Conservation (phyloP, 768 basidiomycete genomes). For the Leccinum sublutescens region DNA sequence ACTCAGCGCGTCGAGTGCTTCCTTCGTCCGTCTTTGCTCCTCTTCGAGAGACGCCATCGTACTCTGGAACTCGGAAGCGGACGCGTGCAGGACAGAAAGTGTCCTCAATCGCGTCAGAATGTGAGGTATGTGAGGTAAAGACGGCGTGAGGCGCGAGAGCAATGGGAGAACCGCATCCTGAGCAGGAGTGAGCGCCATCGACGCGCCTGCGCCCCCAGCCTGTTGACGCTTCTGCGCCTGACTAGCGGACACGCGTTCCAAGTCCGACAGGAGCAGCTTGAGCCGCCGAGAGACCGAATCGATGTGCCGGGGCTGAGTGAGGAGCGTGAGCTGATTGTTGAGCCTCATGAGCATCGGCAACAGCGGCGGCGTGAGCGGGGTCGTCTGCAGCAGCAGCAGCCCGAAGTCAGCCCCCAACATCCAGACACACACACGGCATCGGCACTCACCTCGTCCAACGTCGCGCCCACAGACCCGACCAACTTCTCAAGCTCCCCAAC, state of each 20-base stretch:
- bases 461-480: constrained; percentile 77
- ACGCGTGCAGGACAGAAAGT: constrained; percentile 75
- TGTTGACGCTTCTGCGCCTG: constrained; percentile 27
- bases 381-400: constrained; percentile 43
- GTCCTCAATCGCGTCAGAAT: constrained; percentile 87
- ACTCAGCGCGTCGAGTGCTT: constrained; percentile 64
- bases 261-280: constrained; percentile 88
- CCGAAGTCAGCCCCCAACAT: constrained; percentile 1
- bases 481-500: constrained; percentile 80
- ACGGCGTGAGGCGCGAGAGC: constrained; percentile 66
- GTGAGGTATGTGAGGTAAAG: constrained; percentile 82
- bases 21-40: constrained; percentile 64
- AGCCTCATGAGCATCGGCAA: constrained; percentile 78
- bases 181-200: constrained; percentile 30
- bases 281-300: constrained; percentile 93
- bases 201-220: constrained; percentile 8
- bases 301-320: constrained; percentile 94
- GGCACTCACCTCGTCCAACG: constrained; percentile 60
- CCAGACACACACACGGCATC: neutral
- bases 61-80: constrained; percentile 74
- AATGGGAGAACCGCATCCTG: constrained; percentile 67
- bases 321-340: constrained; percentile 79
- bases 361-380: constrained; percentile 77
- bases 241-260: constrained; percentile 71
- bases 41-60: constrained; percentile 66